Evolutionary conservation across 2,329 filamentous ascomycete genomes (phyloP).

Genomic region (Geoglossum cookeanum): DNA sequence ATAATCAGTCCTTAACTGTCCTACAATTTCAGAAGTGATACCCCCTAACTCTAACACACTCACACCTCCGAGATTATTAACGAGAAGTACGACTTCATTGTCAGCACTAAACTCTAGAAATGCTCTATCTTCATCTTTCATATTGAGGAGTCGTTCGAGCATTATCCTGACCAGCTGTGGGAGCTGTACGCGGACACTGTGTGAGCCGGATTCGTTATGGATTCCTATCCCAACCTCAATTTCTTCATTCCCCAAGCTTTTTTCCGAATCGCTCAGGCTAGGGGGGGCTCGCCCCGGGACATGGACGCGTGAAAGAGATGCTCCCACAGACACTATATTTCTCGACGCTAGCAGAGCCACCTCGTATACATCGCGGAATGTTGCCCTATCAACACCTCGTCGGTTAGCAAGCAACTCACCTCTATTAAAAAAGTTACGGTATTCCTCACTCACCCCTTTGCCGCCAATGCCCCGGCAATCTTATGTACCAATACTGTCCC

Average conservation of each 20-base stretch:
- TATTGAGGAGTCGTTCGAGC: constrained; percentile 44
- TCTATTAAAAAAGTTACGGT: constrained; percentile 10
- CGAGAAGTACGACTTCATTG: constrained; percentile 47
- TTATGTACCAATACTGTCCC: constrained; percentile 86
- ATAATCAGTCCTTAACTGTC: constrained; percentile 38
- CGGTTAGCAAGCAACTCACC: not conserved
- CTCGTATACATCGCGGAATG: constrained; percentile 49
- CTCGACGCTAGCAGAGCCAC: constrained; percentile 52
- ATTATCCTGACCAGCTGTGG: constrained; percentile 37
- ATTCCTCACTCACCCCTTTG: constrained; percentile 34
- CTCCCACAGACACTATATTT: constrained; percentile 71
- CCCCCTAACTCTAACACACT: constrained; percentile 53
- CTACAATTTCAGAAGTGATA: constrained; percentile 47
- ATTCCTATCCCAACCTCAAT: constrained; percentile 57
- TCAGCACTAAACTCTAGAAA: constrained; percentile 42
- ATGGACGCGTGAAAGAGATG: constrained; percentile 78
- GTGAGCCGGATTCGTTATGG: constrained; percentile 47
- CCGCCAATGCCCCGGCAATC: constrained; percentile 68
- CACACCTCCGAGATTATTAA: constrained; percentile 61
- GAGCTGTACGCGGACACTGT: constrained; percentile 29
- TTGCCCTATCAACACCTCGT: constrained; percentile 16
- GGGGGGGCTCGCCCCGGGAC: constrained; percentile 54
- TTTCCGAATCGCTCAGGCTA: constrained; percentile 35
- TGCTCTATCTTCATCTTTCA: constrained; percentile 46
- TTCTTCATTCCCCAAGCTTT: constrained; percentile 42